Percentiles rank a stretch among this genome's conserved stretches.
Conservation (phyloP, 148 eudicot genomes). For the Beta vulgaris region DNA sequence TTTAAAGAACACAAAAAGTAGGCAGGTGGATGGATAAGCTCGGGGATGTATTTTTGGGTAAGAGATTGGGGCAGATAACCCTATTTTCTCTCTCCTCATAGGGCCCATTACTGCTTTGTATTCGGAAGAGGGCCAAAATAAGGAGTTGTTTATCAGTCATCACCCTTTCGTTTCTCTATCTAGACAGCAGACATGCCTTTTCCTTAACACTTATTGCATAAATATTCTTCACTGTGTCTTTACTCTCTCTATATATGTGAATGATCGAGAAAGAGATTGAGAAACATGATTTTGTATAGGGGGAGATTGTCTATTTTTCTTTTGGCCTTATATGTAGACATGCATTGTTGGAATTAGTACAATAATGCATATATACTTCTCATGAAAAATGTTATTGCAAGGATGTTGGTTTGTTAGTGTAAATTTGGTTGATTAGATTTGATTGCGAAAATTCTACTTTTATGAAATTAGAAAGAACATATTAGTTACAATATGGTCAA, state of each 20-base stretch:
- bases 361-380: neutral
- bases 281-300: neutral
- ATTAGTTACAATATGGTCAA: no score
- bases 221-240: neutral
- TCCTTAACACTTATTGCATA: neutral
- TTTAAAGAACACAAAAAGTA: neutral
- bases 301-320: neutral
- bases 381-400: no score
- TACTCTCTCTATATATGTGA: neutral
- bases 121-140: neutral
- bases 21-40: neutral
- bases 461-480: no score
- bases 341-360: neutral
- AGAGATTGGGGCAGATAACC: neutral
- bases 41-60: neutral
- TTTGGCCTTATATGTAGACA: neutral
- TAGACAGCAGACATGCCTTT: conserved; percentile 17
- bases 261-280: neutral
- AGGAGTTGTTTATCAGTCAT: neutral
- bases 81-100: neutral
- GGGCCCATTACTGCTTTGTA: neutral
- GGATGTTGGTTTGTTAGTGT: no score
- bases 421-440: neutral
- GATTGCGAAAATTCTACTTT: neutral
- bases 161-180: conserved; percentile 18